Evolutionary conservation across 2,329 filamentous ascomycete genomes (phyloP), one percentile per base, ranked within the genome.

Genomic region (Aspergillus brasiliensis): DNA sequence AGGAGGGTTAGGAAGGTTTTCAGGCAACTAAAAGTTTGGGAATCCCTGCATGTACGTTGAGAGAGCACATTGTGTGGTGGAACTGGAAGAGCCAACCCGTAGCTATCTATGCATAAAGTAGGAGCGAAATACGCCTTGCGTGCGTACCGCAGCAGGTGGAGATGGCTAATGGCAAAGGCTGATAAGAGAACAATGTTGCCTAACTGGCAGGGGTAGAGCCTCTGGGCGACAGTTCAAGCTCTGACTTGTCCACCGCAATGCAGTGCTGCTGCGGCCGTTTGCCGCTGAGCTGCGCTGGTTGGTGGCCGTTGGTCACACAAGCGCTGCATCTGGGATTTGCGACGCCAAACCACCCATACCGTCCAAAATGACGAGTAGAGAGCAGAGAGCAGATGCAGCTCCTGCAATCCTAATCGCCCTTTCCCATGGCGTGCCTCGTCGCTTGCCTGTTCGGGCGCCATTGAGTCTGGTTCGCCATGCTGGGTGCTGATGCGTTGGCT

Each of bases 161-260:
- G 19, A 19, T 11, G 19, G 40, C 31, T 21, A 54, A 27, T 28
- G 5, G 10, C 31, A 11, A 44, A 19, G 37, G n/a, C 38, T 13
- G 15, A 42, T 17, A 44, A 42, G 25, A 54, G 51, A 54, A 31
- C 51, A 54, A 54, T 54, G 51, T 54, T 54, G 51, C 37, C 37
- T 42, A 54, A 54, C 46, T 49, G 25, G 46, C 21, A 42, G 51
- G 51, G 51, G n/a, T 17, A 28, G 23, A 17, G 25, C 46, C 25
- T n/a, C 23, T 27, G 21, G 15, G 15, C 23, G 48, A 23, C 25
- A 23, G 51, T 44, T 19, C 40, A 44, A 34, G 37, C 49, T 62
- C 61, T 64, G 64, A 64, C 62, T 64, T 65, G 65, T 65, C 62
- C 46, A 63, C 56, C 61, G 60, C 61, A 62, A 65, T 64, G 15